These are phyloP conservation scores for Exserohilum turcica DNA, from an alignment of 2,329 filamentous ascomycete genomes.

Conservation along the genomic window DNA sequence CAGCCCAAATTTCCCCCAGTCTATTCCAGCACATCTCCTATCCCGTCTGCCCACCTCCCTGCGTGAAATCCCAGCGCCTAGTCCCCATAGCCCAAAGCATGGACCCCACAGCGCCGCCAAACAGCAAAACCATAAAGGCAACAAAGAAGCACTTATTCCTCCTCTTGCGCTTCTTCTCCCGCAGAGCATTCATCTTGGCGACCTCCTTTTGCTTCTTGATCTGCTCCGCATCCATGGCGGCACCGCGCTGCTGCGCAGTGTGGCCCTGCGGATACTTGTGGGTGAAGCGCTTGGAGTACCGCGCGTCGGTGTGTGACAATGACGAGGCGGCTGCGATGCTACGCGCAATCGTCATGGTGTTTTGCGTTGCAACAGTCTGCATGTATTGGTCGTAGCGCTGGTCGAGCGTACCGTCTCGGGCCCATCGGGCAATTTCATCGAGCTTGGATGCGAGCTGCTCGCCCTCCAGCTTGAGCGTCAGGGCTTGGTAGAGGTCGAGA, in stretches of 20 bases:
- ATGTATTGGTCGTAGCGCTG: background rate
- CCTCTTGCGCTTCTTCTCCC: background rate
- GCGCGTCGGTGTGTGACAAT: no score
- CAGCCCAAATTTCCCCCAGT: no score
- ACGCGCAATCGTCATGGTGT: no score
- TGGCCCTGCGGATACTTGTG: background rate
- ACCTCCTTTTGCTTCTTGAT: background rate
- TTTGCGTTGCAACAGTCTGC: background rate
- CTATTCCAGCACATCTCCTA: no score
- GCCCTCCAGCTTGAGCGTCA: background rate
- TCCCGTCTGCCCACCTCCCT: background rate
- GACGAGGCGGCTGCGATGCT: no score
- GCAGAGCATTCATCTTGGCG: background rate
- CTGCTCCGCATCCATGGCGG: no score
- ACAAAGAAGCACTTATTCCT: background rate
- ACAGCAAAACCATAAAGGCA: background rate
- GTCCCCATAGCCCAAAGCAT: conserved; percentile 7
- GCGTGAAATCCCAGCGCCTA: conserved; percentile 1
- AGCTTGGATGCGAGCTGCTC: background rate
- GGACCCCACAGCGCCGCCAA: background rate
- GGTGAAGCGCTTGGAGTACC: conserved; percentile 7
- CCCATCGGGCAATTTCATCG: background rate
- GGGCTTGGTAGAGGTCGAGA: background rate
- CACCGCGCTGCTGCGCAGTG: no score
- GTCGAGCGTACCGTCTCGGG: background rate